Evolutionary conservation across 345 rosid genomes (phyloP).

Genomic region (Populus deltoides): DNA sequence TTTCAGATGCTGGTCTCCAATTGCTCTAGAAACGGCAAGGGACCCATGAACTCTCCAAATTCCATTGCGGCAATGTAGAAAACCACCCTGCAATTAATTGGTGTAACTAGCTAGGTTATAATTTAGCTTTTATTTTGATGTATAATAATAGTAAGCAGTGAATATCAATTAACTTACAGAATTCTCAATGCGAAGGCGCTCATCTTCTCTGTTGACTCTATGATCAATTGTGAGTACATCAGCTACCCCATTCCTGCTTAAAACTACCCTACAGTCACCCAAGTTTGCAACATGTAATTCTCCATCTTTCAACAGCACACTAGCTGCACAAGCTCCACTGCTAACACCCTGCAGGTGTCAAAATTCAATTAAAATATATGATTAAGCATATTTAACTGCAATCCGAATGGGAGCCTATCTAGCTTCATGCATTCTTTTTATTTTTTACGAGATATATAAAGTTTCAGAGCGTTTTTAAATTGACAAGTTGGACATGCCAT

Average conservation of each 20-base stretch:
- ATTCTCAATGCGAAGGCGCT: conserved; percentile 42
- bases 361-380: not conserved
- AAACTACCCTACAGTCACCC: conserved; percentile 51
- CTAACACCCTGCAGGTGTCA: conserved; percentile 28
- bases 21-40: conserved; percentile 53
- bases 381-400: not conserved
- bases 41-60: conserved; percentile 54
- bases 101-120: not conserved
- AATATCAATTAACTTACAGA: conserved; percentile 19
- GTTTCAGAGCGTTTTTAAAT: too few species aligned
- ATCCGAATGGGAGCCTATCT: too few species aligned
- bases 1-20: conserved; percentile 51
- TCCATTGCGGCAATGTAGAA: conserved; percentile 40
- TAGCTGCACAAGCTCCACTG: conserved; percentile 53
- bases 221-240: conserved; percentile 41
- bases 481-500: not conserved
- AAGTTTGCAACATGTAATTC: conserved; percentile 42
- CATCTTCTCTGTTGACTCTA: conserved; percentile 40
- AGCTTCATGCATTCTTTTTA: too few species aligned
- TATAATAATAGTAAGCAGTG: not conserved
- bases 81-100: conserved; percentile 43
- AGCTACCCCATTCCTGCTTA: conserved; percentile 47
- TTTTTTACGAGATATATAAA: not conserved
- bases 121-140: not conserved
- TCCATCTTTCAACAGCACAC: conserved; percentile 39